Base-by-base conservation (phyloP, 192 early-diverging fungal genomes). In the Backusella morwellensis region DNA sequence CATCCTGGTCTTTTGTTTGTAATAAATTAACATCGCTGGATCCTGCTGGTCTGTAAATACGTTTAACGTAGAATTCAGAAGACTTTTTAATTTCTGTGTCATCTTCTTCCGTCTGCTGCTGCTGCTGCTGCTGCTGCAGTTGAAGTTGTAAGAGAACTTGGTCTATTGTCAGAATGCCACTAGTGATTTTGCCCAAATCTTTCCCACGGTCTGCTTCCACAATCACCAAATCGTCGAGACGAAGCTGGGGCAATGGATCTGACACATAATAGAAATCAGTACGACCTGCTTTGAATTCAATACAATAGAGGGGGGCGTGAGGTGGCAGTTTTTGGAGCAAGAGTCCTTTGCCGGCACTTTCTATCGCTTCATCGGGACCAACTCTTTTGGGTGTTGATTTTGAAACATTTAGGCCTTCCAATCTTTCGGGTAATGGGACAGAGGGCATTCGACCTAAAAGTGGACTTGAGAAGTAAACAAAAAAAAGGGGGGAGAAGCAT, bases 141-240 rank as follows among this genome's bases (percentile, higher is more conserved):
- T 63, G 56, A 63, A 63, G 56, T 29, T 63, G 56, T 23, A 80
- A 72, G 41, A 90, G 82, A 63, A 91, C 78, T 68, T 87, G 82
- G n/a, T 84, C 74, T 29, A 81, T 80, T 29, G 86, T 85, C 41
- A 97, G 88, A 35, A 88, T 84, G 74, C 91, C 89, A 32, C 90
- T 85, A 19, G 91, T 90, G 34, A 97, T 88, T 77, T 95, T 95
- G 19, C 95, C 95, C 15, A 97, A 79, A 81, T 97, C 95, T 77
- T 92, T 94, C 26, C 95, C 95, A 66, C 95, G 93, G 77, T 97
- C 95, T 14, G 93, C 95, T 77, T 97, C 95, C 4, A 95, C 93
- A 70, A 97, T 94, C 40, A 93, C 93, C n/a, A 95, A 79, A 73
- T 94, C 94, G 6, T 92, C 93, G 11, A n/a, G 86, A 72, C 76